Base-by-base conservation (phyloP, 176 grass and related monocot genomes). In the Pharus latifolius region DNA sequence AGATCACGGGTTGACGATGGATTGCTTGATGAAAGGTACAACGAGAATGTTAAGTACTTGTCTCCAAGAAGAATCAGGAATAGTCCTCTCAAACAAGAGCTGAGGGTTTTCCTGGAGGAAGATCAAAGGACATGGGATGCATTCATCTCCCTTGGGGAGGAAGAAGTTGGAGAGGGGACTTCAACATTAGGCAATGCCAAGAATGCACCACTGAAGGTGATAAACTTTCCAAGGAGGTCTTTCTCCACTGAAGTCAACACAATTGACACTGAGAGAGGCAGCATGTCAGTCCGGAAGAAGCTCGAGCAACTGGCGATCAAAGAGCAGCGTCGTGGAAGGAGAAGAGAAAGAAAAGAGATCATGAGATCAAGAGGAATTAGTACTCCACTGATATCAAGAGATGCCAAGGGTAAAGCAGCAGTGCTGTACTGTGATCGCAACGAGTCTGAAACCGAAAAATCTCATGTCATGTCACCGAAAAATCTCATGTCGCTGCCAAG, bases 101-200 rank as follows among this genome's bases (percentile, higher is more conserved):
- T 99, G 26, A 87, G 95, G 20, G 75, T 75, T 61, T 88, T 93
- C 44, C 60, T 99, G n/a, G 87, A 94, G 83, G 87, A 99, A 63
- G 87, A 88, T 51, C 81, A 88, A 37, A 91, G 74, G 48, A 65
- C 43, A 54, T 94, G 84, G 40, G 90, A 91, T 29, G 78, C 80
- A 26, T 78, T 60, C 19, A 40, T 55, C 41, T 80, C 65, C 37
- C 16, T 49, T 25, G 59, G 65, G 0, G 78, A 71, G 45, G 74
- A 52, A 50, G 72, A 76, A 16, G 56, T 67, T 51, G 23, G 19
- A 66, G 74, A 52, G 52, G 69, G 67, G n/a, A 59, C 40, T 32
- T 75, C 82, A 20, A 61, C 64, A 31, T 63, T 63, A 34, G 17
- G 59, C 0, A 48, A 75, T 57, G n/a, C 27, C 17, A 82, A 65